Evolutionary conservation across 208 protist species (phyloP), one percentile per base, ranked within the genome.

Genomic region (Tritrichomonas foetus): DNA sequence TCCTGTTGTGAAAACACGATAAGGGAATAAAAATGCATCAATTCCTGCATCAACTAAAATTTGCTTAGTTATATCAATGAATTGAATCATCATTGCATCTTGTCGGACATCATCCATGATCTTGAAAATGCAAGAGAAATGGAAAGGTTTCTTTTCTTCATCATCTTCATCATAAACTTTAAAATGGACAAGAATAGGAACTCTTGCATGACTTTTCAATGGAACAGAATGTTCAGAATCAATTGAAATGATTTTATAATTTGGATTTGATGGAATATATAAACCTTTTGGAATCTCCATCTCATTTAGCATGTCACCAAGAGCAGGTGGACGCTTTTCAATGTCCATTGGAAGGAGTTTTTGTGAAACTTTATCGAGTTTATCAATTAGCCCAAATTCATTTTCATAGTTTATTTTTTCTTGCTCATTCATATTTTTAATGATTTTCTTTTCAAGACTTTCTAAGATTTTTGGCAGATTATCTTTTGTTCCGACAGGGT

Each of bases 101-200:
- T 98, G 97, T 36, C 98, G 96, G 94, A 97, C 97, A 96, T 98
- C 98, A 95, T 98, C 98, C 25, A 97, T 97, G 96, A 97, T 97
- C 96, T 98, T 98, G 95, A 98, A 98, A 89, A 98, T 98, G 74
- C 66, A 94, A 1, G 27, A n/a, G 27, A 47, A 50, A 47, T 13
- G 50, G 80, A 75, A 44, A 3, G 16, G 11, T 16, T 61, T 61
- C 53, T 61, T 61, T 16, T 61, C 53, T 27, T 78, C 33, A 11
- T 11, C 47, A 3, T 89, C 78, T 27, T 89, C 47, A n/a, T 89
- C 30, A 5, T 89, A 30, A 20, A 94, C 57, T 39, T 89, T 55
- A 44, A 94, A 94, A 25, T 94, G 64, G 50, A 93, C 94, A 0
- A 94, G 25, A 57, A 94, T 93, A 1, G 94, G 94, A 25, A 94